Percentiles rank a stretch among this genome's conserved stretches.
Conservation (phyloP, 2,329 filamentous ascomycete genomes). For the Diaporthe ampelina region DNA sequence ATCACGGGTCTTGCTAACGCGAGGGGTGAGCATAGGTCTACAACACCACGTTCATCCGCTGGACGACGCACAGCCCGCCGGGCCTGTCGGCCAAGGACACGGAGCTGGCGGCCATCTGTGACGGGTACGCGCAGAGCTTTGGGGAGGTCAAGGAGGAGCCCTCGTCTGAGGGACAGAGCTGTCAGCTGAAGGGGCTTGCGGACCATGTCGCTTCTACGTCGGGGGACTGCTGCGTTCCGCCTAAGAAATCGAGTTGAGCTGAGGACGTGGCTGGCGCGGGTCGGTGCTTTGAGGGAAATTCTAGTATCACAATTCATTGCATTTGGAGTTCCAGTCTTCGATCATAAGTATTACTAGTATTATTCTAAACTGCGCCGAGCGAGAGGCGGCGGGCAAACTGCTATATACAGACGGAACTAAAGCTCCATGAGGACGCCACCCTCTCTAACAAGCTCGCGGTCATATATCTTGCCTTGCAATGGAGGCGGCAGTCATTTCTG, state of each 20-base stretch:
- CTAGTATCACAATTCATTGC: neutral
- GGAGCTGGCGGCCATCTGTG: slow-evolving; percentile 73
- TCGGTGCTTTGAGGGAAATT: too few relatives aligned
- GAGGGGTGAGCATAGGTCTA: slow-evolving; percentile 67
- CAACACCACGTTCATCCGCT: slow-evolving; percentile 78
- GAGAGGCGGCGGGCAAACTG: slow-evolving; percentile 21
- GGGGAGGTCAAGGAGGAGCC: slow-evolving; percentile 61
- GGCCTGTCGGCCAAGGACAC: slow-evolving; percentile 77
- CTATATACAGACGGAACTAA: slow-evolving; percentile 34
- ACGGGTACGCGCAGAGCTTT: slow-evolving; percentile 68
- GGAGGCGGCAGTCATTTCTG: slow-evolving; percentile 2
- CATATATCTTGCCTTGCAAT: neutral
- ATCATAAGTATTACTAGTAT: slow-evolving; percentile 42
- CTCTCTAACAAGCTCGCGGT: slow-evolving; percentile 31
- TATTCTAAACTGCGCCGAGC: slow-evolving; percentile 39
- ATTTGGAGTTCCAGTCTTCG: slow-evolving; percentile 22
- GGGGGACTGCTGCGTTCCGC: slow-evolving; percentile 68
- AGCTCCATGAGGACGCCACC: slow-evolving; percentile 34
- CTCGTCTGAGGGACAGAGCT: slow-evolving; percentile 44
- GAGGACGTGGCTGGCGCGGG: too few relatives aligned
- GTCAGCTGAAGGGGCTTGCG: slow-evolving; percentile 59
- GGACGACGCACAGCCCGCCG: slow-evolving; percentile 78
- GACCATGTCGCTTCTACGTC: slow-evolving; percentile 60
- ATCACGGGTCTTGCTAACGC: neutral
- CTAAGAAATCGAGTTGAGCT: slow-evolving; percentile 50